Evolutionary conservation across 192 early-diverging fungal species (phyloP), one percentile per base, ranked within the genome.

Genomic region (Entomortierella chlamydospora): DNA sequence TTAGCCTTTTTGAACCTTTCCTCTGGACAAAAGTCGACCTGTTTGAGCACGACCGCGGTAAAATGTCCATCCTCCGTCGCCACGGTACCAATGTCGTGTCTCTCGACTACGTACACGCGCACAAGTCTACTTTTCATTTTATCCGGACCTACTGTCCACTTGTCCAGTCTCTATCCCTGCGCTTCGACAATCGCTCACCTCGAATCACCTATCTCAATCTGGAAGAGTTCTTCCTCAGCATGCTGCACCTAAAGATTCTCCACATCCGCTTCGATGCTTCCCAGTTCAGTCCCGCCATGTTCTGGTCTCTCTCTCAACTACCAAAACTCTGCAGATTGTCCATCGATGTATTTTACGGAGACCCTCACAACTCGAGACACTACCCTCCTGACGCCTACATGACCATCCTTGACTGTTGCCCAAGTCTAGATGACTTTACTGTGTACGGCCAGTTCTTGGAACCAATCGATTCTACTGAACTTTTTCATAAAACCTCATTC

Each of bases 231-330:
- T 69, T 60, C 29, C 20, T 23, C 2, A 37, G 49, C 3, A 50
- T 69, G 47, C 50, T 57, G 0, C 43, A 23, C 2, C 20, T 69
- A 10, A 69, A 30, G 1, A 60, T 57, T 1, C 31, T 69, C 22
- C 68, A 61, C 25, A 50, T 69, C 34, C 43, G 47, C 20, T 69
- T 69, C 29, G 68, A 69, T 42, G 57, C 49, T 25, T 61, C 23
- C 9, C 57, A 59, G 29, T 69, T 69, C 34, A 50, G 47, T 23
- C 68, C 68, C 11, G 57, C 57, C 68, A 60, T 69, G 49, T 69
- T 69, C 49, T 69, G 57, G 57, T 60, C 57, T 17, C 68, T 69
- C 57, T 69, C 57, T 0, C 68, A 53, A 20, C 47, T 69, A 45
- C 57, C 47, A 25, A 47, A 56, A 20, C 45, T 69, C 22, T 31